Evolutionary conservation across 169 alveolate genomes (phyloP).

Genomic region (Hammondia hammondi): DNA sequence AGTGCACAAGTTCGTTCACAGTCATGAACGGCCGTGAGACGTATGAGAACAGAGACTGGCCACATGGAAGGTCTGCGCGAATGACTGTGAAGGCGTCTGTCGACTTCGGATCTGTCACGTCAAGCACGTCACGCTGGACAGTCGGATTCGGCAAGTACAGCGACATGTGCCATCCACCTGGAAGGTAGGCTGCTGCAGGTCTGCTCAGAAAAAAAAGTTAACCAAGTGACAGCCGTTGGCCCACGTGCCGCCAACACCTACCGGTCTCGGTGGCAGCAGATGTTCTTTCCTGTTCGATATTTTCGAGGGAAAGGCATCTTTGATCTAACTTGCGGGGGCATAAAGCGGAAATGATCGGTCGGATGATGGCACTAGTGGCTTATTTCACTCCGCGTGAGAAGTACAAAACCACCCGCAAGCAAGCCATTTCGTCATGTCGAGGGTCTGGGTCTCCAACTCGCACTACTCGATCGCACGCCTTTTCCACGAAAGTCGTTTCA

Average conservation of each 20-base stretch:
- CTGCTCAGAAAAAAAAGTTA: background rate
- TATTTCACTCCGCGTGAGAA: no score
- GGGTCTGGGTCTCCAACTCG: background rate
- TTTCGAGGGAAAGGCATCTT: no score
- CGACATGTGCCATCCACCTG: slow-evolving; percentile 32
- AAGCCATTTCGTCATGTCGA: no score
- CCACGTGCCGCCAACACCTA: background rate
- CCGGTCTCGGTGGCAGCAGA: no score
- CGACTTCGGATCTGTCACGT: slow-evolving; percentile 29
- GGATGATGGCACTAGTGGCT: no score
- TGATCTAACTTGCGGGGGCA: no score
- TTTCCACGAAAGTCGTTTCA: background rate
- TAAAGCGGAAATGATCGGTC: no score
- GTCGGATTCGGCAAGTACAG: slow-evolving; percentile 31
- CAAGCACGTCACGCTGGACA: background rate
- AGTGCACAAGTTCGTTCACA: background rate
- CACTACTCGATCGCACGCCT: background rate
- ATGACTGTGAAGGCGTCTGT: slow-evolving; percentile 23
- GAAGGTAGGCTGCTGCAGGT: background rate
- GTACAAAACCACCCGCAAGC: no score
- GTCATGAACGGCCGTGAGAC: background rate
- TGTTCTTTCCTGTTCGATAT: no score
- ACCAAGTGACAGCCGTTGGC: background rate
- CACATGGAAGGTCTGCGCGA: slow-evolving; percentile 11
- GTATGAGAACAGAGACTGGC: slow-evolving; percentile 12